Evolutionary conservation across 441 rosid species (phyloP).

Genomic region (Populus hybrid): DNA sequence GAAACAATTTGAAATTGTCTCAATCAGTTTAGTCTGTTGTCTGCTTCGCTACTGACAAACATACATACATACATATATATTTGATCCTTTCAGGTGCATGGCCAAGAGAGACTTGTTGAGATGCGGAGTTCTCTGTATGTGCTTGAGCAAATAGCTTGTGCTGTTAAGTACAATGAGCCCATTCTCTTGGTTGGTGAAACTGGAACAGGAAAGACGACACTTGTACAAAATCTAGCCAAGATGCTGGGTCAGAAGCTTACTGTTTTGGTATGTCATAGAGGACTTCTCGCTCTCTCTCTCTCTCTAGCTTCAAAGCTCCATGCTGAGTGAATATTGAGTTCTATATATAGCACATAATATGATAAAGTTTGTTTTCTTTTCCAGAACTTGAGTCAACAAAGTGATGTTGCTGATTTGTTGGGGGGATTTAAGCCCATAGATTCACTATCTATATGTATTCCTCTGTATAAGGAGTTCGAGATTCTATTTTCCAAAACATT

Average conservation of each 20-base stretch:
- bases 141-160: constrained; percentile 87
- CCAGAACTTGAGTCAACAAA: constrained; percentile 99
- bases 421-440: constrained; percentile 99
- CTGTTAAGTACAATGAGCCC: constrained; percentile 84
- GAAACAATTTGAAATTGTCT: constrained; percentile 24
- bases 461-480: constrained; percentile 70
- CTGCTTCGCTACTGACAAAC: constrained; percentile 20
- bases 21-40: constrained; percentile 17
- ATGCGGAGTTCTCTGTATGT: constrained; percentile 69
- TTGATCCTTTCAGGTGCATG: constrained; percentile 45
- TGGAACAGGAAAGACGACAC: constrained; percentile 99
- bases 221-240: constrained; percentile 83
- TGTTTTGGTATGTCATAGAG: constrained; percentile 66
- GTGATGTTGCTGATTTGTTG: constrained; percentile 92
- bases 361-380: constrained; percentile 19
- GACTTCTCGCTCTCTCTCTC: constrained; percentile 7
- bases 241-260: constrained; percentile 89
- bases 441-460: constrained; percentile 62
- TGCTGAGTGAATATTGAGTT: neutral
- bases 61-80: neutral
- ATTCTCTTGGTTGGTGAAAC: constrained; percentile 99
- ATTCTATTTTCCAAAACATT: constrained; percentile 55
- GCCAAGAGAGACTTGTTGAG: constrained; percentile 65
- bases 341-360: neutral
- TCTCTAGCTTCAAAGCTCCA: neutral